Conservation (phyloP, 1,284 basidiomycete genomes). For the Retiboletus fuscus region DNA sequence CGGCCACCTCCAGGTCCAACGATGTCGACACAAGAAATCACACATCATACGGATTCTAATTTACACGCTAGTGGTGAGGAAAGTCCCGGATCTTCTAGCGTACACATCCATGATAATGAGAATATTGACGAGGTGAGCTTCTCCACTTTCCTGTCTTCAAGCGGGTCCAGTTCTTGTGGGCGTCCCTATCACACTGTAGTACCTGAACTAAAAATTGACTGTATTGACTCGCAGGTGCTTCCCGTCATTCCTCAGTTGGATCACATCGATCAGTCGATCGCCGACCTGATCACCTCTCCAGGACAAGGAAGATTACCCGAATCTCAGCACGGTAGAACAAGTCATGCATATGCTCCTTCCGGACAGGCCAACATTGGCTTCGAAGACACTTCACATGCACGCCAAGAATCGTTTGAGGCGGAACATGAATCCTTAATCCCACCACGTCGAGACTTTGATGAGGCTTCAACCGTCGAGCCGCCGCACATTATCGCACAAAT, state of each 20-base stretch:
- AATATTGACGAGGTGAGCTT: too few species aligned
- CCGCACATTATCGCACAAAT: conserved; percentile 34
- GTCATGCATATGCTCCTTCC: not conserved
- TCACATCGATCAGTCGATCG: conserved; percentile 3
- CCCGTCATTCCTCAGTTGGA: conserved; percentile 4
- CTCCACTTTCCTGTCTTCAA: too few species aligned
- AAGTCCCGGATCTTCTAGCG: too few species aligned
- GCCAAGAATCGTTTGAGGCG: too few species aligned
- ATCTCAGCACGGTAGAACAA: not conserved
- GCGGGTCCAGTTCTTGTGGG: too few species aligned
- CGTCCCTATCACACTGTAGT: not conserved
- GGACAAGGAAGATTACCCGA: not conserved
- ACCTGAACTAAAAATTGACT: conserved; percentile 13
- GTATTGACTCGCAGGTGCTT: conserved; percentile 2
- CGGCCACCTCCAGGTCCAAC: too few species aligned
- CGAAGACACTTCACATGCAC: too few species aligned
- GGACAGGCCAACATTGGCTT: not conserved
- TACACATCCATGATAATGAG: too few species aligned
- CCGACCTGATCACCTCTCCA: not conserved
- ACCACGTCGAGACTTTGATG: conserved; percentile 17
- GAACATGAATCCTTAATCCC: conserved; percentile 44
- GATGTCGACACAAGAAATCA: too few species aligned
- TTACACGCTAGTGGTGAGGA: too few species aligned
- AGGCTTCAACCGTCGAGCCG: conserved; percentile 47
- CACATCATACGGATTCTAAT: too few species aligned